Conservation (phyloP, 805 yeast genomes). For the Pichia kluyveri region DNA sequence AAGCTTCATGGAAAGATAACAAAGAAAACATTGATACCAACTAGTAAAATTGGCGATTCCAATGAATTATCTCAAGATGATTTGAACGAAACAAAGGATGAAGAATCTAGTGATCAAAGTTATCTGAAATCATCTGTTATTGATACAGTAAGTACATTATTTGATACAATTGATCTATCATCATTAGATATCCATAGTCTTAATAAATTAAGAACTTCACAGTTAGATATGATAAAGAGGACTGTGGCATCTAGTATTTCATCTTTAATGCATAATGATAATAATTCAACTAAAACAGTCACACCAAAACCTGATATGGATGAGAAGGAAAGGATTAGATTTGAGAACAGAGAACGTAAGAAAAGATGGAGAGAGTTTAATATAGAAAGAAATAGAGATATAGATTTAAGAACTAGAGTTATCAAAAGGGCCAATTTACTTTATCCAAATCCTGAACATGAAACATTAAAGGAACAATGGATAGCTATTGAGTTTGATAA, state of each 20-base stretch:
- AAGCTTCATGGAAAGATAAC: background rate
- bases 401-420: constrained; percentile 75
- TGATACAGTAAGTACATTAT: constrained; percentile 6
- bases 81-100: background rate
- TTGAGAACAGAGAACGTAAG: constrained; percentile 69
- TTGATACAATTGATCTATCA: constrained; percentile 6
- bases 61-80: background rate
- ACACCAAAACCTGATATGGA: constrained; percentile 18
- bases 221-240: constrained; percentile 8
- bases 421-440: constrained; percentile 58
- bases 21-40: background rate
- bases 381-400: constrained; percentile 73
- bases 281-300: background rate
- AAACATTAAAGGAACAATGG: constrained; percentile 54
- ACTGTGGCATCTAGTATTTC: constrained; percentile 10
- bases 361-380: constrained; percentile 80
- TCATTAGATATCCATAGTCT: background rate
- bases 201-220: constrained; percentile 1
- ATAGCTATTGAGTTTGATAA: constrained; percentile 61
- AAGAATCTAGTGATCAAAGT: background rate
- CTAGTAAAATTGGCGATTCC: background rate
- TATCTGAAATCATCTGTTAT: constrained; percentile 2
- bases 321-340: constrained; percentile 47
- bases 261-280: constrained; percentile 3
- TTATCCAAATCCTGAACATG: constrained; percentile 54